Base-by-base conservation (phyloP, 2,329 filamentous ascomycete species). In the Paraconiothyrium brasiliense region DNA sequence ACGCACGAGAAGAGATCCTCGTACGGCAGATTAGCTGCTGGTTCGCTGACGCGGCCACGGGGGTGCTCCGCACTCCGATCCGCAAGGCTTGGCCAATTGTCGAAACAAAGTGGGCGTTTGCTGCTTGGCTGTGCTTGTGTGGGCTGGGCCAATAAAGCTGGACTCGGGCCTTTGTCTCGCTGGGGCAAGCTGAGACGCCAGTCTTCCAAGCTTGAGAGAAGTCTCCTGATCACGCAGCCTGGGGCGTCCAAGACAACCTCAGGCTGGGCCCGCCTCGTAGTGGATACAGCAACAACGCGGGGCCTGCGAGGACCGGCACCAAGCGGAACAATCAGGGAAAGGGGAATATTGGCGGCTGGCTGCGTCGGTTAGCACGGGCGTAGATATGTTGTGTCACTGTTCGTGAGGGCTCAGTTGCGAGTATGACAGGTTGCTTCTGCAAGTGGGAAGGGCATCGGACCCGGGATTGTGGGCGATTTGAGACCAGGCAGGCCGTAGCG, bases 1-100 rank as follows among this genome's bases (percentile, higher is more conserved):
- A 43, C 20, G 39, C n/a, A 11, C 35, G 41, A 46, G 37, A 58
- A 32, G 39, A 16, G 30, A n/a, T 41, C 8, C 35, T 39, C 48
- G 54, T n/a, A 22, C 48, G 55, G 44, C 14, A 30, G 43, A 10
- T 24, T 44, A 22, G 41, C 58, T 61, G 50, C 49, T 56, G 58
- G 57, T 20, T 54, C 47, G 72, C 70, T 77, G 72, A 76, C 75
- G 75, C 74, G 74, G 75, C 73, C 68, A 71, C 72, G 72, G 73
- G 71, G 67, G 60, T 9, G 49, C 54, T 65, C 63, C 62, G 66
- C 57, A 61, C 61, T 64, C 64, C 68, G 63, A 67, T 66, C 59
- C 27, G 51, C 57, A 49, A 62, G 65, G 49, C 71, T 75, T 75
- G 74, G 71, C 72, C 61, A 59, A 59, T 61, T 62, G 65, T 69